A percentile compares a stretch with the other conserved stretches of the same genome.
Conservation (phyloP, 2,329 filamentous ascomycete species). For the Colletotrichum sp. region DNA sequence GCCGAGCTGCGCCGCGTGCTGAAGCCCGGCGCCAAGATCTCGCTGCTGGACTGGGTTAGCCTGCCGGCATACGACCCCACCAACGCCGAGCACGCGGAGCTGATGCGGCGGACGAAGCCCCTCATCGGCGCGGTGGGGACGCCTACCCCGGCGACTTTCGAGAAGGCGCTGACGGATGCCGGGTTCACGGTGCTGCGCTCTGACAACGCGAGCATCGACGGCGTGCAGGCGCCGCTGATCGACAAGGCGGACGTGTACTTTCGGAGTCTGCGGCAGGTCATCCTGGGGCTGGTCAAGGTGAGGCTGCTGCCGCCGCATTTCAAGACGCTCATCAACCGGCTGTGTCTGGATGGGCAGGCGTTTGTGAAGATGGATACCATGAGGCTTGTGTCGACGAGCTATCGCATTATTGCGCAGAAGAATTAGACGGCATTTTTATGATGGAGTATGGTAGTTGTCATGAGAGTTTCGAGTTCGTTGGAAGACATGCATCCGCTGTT, state of each 20-base stretch:
- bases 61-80: slow-evolving; percentile 52
- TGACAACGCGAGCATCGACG: slow-evolving; percentile 57
- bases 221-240: slow-evolving; percentile 56
- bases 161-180: slow-evolving; percentile 48
- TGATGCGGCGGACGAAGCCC: slow-evolving; percentile 61
- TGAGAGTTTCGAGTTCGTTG: not conserved
- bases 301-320: slow-evolving; percentile 54
- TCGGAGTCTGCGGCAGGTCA: slow-evolving; percentile 52
- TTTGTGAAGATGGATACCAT: slow-evolving; percentile 62
- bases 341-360: slow-evolving; percentile 58
- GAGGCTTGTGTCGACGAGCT: slow-evolving; percentile 57
- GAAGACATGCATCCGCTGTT: not conserved
- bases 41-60: slow-evolving; percentile 58
- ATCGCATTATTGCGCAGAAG: slow-evolving; percentile 57
- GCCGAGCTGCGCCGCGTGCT: slow-evolving; percentile 53
- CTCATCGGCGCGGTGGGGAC: slow-evolving; percentile 61
- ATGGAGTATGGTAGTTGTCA: not conserved
- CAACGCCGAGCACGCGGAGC: slow-evolving; percentile 50
- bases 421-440: not conserved
- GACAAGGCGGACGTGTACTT: slow-evolving; percentile 61
- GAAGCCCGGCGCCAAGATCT: slow-evolving; percentile 55
- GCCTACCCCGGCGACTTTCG: slow-evolving; percentile 52
- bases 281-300: slow-evolving; percentile 52
- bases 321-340: slow-evolving; percentile 56
- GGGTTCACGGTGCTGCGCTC: slow-evolving; percentile 52